phyloP scores from a whole-genome alignment of 805 yeast genomes.

The Kurtzmaniella cleridarum region DNA sequence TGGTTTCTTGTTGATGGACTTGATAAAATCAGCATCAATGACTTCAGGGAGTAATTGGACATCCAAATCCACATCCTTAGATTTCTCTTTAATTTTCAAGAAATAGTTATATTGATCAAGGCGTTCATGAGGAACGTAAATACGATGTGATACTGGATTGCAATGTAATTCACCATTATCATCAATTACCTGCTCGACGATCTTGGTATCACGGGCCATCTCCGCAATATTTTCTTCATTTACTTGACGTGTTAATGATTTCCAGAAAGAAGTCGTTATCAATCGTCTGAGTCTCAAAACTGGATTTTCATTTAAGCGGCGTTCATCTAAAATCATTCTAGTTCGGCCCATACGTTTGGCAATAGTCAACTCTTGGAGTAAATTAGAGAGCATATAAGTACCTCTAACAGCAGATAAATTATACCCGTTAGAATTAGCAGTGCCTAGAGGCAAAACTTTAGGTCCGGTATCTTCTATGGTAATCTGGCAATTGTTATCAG shows the following conservation, averaged over 20 bases:
- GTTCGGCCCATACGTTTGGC: slow-evolving; percentile 78
- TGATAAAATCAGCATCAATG: slow-evolving; percentile 73
- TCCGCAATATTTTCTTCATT: slow-evolving; percentile 56
- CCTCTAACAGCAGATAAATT: slow-evolving; percentile 73
- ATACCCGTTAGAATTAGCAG: slow-evolving; percentile 80
- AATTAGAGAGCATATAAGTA: slow-evolving; percentile 81
- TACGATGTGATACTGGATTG: slow-evolving; percentile 60
- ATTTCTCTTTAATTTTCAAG: slow-evolving; percentile 41
- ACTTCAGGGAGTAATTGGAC: slow-evolving; percentile 72
- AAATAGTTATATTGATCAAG: slow-evolving; percentile 71
- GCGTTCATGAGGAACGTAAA: slow-evolving; percentile 70
- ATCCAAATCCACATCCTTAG: slow-evolving; percentile 57
- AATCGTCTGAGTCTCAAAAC: slow-evolving; percentile 70
- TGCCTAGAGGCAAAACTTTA: slow-evolving; percentile 32
- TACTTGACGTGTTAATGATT: slow-evolving; percentile 63
- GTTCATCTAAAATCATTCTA: slow-evolving; percentile 76
- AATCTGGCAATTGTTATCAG: slow-evolving; percentile 75
- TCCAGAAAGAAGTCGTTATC: slow-evolving; percentile 78
- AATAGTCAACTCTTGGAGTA: slow-evolving; percentile 82
- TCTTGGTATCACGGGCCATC: slow-evolving; percentile 77
- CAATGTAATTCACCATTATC: slow-evolving; percentile 22
- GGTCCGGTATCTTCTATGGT: slow-evolving; percentile 30
- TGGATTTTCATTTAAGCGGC: slow-evolving; percentile 80
- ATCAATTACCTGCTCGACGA: slow-evolving; percentile 43
- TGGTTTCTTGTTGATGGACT: slow-evolving; percentile 73